Evolutionary conservation across 2,329 filamentous ascomycete species (phyloP).

Genomic region (Trichoderma pleuroti): DNA sequence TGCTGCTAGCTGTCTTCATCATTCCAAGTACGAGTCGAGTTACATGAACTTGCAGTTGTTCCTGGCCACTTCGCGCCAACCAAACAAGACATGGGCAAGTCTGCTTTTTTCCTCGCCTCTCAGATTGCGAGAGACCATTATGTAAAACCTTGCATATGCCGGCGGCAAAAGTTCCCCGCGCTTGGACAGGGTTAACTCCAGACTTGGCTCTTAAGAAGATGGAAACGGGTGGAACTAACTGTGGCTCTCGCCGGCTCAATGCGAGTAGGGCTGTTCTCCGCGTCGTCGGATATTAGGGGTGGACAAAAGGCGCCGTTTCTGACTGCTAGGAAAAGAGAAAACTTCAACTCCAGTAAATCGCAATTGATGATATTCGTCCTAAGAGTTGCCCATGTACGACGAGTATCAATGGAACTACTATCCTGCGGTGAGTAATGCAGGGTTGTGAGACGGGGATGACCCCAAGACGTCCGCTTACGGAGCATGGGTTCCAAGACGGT

Average conservation of each 20-base stretch:
- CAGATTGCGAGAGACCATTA: background rate
- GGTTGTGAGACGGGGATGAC: background rate
- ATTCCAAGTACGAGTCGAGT: background rate
- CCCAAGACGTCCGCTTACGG: background rate
- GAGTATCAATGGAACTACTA: background rate
- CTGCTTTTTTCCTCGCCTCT: background rate
- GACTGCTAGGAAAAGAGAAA: background rate
- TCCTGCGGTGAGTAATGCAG: background rate
- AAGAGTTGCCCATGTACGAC: background rate
- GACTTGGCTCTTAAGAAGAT: background rate
- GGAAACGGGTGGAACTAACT: background rate
- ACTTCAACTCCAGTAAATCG: background rate
- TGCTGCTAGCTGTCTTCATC: background rate
- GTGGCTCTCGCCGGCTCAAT: background rate
- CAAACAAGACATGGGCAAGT: background rate
- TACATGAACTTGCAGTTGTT: background rate
- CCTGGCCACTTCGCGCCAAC: background rate
- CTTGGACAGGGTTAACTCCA: background rate
- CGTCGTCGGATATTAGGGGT: background rate
- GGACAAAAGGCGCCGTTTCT: background rate
- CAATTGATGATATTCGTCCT: background rate
- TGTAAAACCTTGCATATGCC: background rate
- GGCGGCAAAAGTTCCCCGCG: conserved; percentile 7
- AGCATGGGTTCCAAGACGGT: background rate
- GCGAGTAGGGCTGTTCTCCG: background rate